Conservation (phyloP, 2,329 filamentous ascomycete genomes). For the Davidsoniella australis region DNA sequence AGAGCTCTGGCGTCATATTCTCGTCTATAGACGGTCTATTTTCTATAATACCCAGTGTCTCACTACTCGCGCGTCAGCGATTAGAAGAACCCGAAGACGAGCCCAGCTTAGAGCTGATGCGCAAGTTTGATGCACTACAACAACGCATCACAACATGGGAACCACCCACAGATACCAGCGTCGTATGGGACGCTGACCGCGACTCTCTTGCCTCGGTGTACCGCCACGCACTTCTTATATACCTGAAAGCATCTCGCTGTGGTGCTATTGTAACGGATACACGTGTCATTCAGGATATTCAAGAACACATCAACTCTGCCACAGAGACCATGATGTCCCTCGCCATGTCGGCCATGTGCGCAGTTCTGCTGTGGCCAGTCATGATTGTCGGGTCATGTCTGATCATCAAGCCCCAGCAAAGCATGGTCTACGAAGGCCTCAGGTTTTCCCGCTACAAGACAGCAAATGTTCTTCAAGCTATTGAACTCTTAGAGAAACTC, state of each 20-base stretch:
- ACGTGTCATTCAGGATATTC: conserved; percentile 10
- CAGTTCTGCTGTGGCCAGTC: conserved; percentile 11
- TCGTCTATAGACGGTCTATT: conserved; percentile 12
- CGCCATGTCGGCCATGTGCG: conserved; percentile 11
- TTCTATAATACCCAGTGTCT: conserved; percentile 7
- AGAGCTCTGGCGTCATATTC: conserved; percentile 10
- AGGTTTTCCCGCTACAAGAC: conserved; percentile 11
- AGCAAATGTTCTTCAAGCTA: conserved; percentile 11
- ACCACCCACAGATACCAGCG: conserved; percentile 5
- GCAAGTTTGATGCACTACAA: conserved; percentile 8
- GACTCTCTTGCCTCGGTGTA: conserved; percentile 11
- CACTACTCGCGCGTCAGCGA: conserved; percentile 8
- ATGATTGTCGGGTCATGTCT: conserved; percentile 12
- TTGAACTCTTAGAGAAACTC: conserved; percentile 11
- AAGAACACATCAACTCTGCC: conserved; percentile 12
- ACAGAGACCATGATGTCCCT: conserved; percentile 11
- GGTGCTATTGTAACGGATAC: conserved; percentile 8
- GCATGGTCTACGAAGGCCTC: conserved; percentile 12
- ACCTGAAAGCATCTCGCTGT: conserved; percentile 10
- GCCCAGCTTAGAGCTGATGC: neutral
- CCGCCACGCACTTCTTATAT: conserved; percentile 8
- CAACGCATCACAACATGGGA: conserved; percentile 9
- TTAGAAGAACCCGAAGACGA: conserved; percentile 10
- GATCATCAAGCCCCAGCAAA: conserved; percentile 12
- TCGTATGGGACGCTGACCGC: conserved; percentile 11